phyloP scores from a whole-genome alignment of 345 rosid species.

The thale cress (Arabidopsis thaliana) region TAIR10.1 NC_003070.9:27964501-27965000 shows the following conservation, averaged over 20 bases:
- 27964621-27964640: constrained; percentile 43
- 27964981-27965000: constrained; percentile 48
- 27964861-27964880: constrained; percentile 48
- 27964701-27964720: constrained; percentile 45
- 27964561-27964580: constrained; percentile 43
- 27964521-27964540: background rate
- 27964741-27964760: constrained; percentile 7
- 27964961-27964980: constrained; percentile 44
- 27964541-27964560: constrained; percentile 35
- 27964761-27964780: constrained; percentile 44
- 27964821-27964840: constrained; percentile 51
- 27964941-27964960: constrained; percentile 45
- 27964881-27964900: constrained; percentile 52
- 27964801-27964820: constrained; percentile 56
- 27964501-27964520: constrained; percentile 50
- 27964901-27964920: constrained; percentile 50
- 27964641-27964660: constrained; percentile 46
- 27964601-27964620: constrained; percentile 50
- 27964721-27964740: constrained; percentile 47
- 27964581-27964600: constrained; percentile 52
- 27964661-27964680: constrained; percentile 53
- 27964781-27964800: constrained; percentile 55
- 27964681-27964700: constrained; percentile 50
- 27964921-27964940: constrained; percentile 48
- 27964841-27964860: constrained; percentile 44